Evolutionary conservation across 1,284 basidiomycete species (phyloP).

Genomic region (Lentinula novae-zelandiae): DNA sequence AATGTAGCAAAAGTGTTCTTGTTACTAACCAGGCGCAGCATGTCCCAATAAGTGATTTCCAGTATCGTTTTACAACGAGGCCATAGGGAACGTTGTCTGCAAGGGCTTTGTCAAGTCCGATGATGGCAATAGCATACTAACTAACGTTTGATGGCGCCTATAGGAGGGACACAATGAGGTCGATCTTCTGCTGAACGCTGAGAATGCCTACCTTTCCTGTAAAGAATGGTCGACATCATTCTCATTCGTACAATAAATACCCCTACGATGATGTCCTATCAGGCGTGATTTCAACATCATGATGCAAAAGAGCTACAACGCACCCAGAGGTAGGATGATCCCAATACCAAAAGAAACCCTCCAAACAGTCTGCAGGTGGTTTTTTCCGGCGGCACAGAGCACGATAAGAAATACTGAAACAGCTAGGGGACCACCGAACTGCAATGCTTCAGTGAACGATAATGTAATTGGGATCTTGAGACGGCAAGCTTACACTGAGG

Average conservation of each 20-base stretch:
- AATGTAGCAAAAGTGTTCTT: constrained; percentile 11
- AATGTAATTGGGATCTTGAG: neutral
- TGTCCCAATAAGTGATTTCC: constrained; percentile 66
- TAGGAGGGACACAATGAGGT: neutral
- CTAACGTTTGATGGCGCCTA: constrained; percentile 6
- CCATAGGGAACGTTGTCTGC: constrained; percentile 58
- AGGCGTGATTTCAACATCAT: neutral
- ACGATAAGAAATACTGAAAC: constrained; percentile 72
- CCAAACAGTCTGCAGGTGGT: constrained; percentile 72
- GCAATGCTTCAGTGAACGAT: neutral
- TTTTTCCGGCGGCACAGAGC: constrained; percentile 59
- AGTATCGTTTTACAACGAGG: constrained; percentile 64
- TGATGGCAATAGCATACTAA: neutral
- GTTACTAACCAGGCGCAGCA: constrained; percentile 60
- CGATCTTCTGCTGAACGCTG: constrained; percentile 29
- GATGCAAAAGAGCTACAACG: neutral
- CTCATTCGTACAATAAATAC: constrained; percentile 72
- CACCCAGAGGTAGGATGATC: constrained; percentile 57
- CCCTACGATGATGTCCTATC: constrained; percentile 13
- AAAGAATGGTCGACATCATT: constrained; percentile 69
- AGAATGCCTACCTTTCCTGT: constrained; percentile 64
- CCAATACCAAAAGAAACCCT: constrained; percentile 74
- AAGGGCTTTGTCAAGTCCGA: constrained; percentile 1
- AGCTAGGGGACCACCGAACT: constrained; percentile 70
- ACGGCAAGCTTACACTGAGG: constrained; percentile 29